Evolutionary conservation across 495 filamentous ascomycete species (phyloP).

Genomic region (Margaritispora aquatica): DNA sequence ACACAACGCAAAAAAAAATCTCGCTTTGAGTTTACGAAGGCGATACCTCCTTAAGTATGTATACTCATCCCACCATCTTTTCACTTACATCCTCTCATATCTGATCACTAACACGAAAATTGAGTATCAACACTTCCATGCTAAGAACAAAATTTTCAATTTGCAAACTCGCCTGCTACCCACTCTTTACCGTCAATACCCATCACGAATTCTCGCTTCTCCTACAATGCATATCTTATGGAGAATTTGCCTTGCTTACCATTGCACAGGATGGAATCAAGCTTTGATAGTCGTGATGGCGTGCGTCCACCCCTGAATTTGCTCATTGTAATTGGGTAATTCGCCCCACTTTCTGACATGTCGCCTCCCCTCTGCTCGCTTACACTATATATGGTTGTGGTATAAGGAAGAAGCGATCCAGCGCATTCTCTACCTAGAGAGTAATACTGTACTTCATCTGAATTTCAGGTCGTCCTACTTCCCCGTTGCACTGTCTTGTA

Average conservation of each 20-base stretch:
- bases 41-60: neutral
- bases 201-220: neutral
- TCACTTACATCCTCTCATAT: neutral
- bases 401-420: too few species aligned
- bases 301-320: neutral
- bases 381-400: too few species aligned
- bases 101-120: neutral
- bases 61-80: neutral
- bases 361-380: too few species aligned
- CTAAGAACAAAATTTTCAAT: neutral
- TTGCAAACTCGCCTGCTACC: neutral
- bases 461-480: too few species aligned
- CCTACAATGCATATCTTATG: neutral
- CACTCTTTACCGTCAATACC: neutral
- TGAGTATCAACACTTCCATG: neutral
- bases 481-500: too few species aligned
- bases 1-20: too few species aligned
- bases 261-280: neutral
- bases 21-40: too few species aligned
- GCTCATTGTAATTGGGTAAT: neutral
- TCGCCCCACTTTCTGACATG: neutral
- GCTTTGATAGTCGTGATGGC: neutral
- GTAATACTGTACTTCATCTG: too few species aligned
- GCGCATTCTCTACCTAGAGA: too few species aligned
- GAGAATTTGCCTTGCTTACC: neutral